A percentile compares a stretch with the other conserved stretches of the same genome.
Conservation (phyloP, 169 alveolate genomes). For the Plasmodium coatneyi region DNA sequence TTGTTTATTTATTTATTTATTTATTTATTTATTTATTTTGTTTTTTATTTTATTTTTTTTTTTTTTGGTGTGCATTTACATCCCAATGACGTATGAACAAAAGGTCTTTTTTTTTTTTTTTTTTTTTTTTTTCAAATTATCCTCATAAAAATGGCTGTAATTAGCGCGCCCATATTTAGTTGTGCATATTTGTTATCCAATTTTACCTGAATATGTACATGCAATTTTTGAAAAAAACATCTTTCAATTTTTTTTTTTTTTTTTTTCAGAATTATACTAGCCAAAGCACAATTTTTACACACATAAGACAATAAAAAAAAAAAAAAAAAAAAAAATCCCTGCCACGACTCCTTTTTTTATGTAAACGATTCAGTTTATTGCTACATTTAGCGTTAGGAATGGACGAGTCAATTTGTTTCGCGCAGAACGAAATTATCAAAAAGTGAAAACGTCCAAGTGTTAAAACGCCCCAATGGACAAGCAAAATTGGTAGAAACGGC, state of each 20-base stretch:
- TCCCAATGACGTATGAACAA: background rate
- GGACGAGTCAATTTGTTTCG: background rate
- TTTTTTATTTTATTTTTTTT: too few species aligned
- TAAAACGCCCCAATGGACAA: background rate
- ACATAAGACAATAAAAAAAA: background rate
- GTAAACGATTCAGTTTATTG: background rate
- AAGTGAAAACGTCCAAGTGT: background rate
- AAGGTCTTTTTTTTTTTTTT: background rate
- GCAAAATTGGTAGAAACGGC: background rate
- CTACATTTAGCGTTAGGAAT: background rate
- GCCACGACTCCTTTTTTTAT: background rate
- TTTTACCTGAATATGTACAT: background rate
- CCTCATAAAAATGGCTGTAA: background rate
- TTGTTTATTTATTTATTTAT: too few species aligned
- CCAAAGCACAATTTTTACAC: background rate
- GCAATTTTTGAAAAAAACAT: background rate
- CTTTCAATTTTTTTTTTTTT: background rate
- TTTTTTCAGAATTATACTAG: background rate
- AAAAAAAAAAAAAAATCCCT: background rate
- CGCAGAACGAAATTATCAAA: background rate
- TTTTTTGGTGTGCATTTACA: background rate
- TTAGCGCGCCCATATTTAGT: background rate
- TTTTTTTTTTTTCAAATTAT: background rate
- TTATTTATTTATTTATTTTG: too few species aligned
- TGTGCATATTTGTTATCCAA: background rate